A percentile compares a stretch with the other conserved stretches of the same genome.
Conservation (phyloP, 2,329 filamentous ascomycete species). For the Pestalotiopsis sp. region DNA sequence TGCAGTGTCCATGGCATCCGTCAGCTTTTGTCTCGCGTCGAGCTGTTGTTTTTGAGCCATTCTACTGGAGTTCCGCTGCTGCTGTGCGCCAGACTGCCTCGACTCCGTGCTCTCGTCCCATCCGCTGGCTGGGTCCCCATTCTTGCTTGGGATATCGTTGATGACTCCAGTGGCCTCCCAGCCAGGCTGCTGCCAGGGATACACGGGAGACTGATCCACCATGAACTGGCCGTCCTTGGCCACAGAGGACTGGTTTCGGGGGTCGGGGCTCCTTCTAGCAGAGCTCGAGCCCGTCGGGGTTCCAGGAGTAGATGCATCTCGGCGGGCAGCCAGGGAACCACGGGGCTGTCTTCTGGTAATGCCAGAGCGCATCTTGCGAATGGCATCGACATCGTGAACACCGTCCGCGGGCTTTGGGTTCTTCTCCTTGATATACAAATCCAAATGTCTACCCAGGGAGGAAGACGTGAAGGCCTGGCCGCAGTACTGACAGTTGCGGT, state of each 20-base stretch:
- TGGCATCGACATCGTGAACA: constrained; percentile 87
- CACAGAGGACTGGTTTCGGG: constrained; percentile 31
- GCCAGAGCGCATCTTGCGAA: constrained; percentile 77
- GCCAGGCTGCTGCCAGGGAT: constrained; percentile 51
- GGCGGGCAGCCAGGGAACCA: constrained; percentile 59
- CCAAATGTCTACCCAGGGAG: constrained; percentile 88
- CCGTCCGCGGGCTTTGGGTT: constrained; percentile 88
- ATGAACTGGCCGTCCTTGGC: constrained; percentile 45
- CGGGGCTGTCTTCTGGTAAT: constrained; percentile 87
- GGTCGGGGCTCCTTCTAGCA: constrained; percentile 9
- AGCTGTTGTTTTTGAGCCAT: constrained; percentile 61
- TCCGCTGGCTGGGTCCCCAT: constrained; percentile 40
- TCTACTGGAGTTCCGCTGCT: constrained; percentile 49
- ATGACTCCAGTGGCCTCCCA: constrained; percentile 82
- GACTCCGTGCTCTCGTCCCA: constrained; percentile 28
- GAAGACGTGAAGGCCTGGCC: constrained; percentile 90
- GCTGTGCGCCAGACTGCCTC: constrained; percentile 13
- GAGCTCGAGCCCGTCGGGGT: constrained; percentile 44
- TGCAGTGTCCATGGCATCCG: constrained; percentile 77
- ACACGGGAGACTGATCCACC: constrained; percentile 55
- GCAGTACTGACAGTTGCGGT: constrained; percentile 88
- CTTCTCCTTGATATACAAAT: constrained; percentile 91
- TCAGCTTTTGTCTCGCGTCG: constrained; percentile 64
- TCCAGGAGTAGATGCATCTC: constrained; percentile 63
- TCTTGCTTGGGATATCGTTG: constrained; percentile 66